These are phyloP conservation scores for Scheffersomyces coipomensis DNA, from an alignment of 805 yeast species.

Conservation along the genomic window DNA sequence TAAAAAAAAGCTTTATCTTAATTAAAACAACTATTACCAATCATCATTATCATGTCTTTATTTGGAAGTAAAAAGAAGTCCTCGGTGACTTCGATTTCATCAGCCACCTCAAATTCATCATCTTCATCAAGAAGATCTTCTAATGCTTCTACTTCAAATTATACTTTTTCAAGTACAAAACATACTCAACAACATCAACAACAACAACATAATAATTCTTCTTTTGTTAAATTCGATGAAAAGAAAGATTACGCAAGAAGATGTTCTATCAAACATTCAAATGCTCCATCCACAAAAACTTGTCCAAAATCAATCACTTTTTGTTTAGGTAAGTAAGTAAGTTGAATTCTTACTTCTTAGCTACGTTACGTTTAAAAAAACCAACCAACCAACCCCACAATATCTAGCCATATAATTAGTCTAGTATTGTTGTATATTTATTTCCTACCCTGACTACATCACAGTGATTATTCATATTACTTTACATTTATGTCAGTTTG, in stretches of 20 bases:
- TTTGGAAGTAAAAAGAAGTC: constrained; percentile 7
- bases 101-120: not conserved
- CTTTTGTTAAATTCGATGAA: constrained; percentile 40
- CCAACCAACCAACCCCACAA: too few relatives aligned
- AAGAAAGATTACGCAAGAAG: constrained; percentile 45
- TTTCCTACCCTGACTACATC: too few relatives aligned
- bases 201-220: not conserved
- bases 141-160: constrained; percentile 19
- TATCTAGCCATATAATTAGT: too few relatives aligned
- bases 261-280: constrained; percentile 27
- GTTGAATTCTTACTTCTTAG: too few relatives aligned
- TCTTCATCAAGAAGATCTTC: constrained; percentile 7
- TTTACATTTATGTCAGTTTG: too few relatives aligned
- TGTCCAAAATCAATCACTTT: constrained; percentile 31
- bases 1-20: too few relatives aligned
- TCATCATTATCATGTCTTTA: constrained; percentile 6
- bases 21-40: too few relatives aligned
- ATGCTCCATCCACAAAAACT: constrained; percentile 15
- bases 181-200: not conserved
- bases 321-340: constrained; percentile 40
- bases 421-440: too few relatives aligned
- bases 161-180: constrained; percentile 17
- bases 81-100: not conserved
- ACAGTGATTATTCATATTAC: too few relatives aligned
- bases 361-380: too few relatives aligned